Evolutionary conservation across 2,329 filamentous ascomycete genomes (phyloP), one percentile per base, ranked within the genome.

Genomic region (Zymoseptoria brevis): DNA sequence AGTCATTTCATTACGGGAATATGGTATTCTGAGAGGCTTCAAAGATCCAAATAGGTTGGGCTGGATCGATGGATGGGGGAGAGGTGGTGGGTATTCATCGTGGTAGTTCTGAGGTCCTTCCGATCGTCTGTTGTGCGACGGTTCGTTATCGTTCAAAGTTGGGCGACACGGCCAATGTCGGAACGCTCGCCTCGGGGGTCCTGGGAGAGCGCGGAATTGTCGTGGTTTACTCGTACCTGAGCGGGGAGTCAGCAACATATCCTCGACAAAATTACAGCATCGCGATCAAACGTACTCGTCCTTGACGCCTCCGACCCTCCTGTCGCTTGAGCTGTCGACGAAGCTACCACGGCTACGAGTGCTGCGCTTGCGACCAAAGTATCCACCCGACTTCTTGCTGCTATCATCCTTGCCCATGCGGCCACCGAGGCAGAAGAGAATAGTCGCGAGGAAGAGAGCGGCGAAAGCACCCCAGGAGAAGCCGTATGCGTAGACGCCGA

Each of bases 391-490:
- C 75, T 57, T 63, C 71, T 63, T 75, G 71, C 61, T 65, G 30
- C 64, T 59, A 57, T 64, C 66, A 63, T 79, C 79, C 60, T 79
- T 77, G 55, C 79, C 75, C 48, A 83, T 77, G 26, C 72, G 71
- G 49, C 83, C 81, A 56, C 84, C 84, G 30, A 85, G 57, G 73
- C 82, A 87, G 77, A 91, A 89, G 59, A 90, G 75, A 29, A 89
- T 65, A 3, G 81, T 83, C 16, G 87, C 81, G 64, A 92, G 72
- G 65, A 90, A 75, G 67, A 89, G 82, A 57, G 81, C 81, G 8
- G 82, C 83, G 74, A 85, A 84, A 1, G 87, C 82, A 16, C 81
- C 85, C 89, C 89, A 94, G 63, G 84, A 85, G 76, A 91, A 93
- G 51, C 83, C 89, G 69, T 90, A 89, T 19, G 85, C 87, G 68